phyloP scores from a whole-genome alignment of 352 stramenopile genomes.

The Globisporangium alternatum region DNA sequence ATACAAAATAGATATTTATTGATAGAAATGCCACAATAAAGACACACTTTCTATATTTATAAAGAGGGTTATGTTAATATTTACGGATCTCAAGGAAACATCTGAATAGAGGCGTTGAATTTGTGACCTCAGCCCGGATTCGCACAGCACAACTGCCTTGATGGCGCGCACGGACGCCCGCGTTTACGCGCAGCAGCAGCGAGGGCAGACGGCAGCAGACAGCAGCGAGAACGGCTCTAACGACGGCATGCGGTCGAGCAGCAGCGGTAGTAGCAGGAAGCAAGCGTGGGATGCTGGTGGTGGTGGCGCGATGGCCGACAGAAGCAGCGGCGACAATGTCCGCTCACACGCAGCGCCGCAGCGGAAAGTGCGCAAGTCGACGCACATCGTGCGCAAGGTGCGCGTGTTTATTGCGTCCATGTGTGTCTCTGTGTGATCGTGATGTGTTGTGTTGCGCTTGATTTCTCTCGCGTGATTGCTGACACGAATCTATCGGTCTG shows the following conservation, averaged over 20 bases:
- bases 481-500: too few species aligned
- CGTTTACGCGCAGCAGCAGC: neutral
- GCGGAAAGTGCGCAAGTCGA: slow-evolving; percentile 15
- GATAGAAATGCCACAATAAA: too few species aligned
- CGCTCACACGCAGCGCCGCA: neutral
- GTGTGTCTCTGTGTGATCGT: neutral
- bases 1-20: too few species aligned
- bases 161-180: neutral
- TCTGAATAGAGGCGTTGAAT: too few species aligned
- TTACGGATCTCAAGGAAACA: too few species aligned
- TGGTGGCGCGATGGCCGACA: neutral
- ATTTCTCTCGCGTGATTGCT: too few species aligned
- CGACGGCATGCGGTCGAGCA: neutral
- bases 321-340: neutral
- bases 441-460: too few species aligned
- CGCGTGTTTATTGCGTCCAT: neutral
- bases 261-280: neutral
- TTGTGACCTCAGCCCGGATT: too few species aligned
- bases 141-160: too few species aligned
- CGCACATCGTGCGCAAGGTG: slow-evolving; percentile 18
- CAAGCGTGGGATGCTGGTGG: neutral
- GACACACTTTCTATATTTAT: too few species aligned
- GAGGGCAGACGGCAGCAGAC: neutral
- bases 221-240: neutral
- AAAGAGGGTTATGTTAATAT: too few species aligned